A percentile compares a stretch with the other conserved stretches of the same genome.
Evolutionary conservation across 2,329 filamentous ascomycete genomes (phyloP).

Genomic region (Cladorrhinum sp.): DNA sequence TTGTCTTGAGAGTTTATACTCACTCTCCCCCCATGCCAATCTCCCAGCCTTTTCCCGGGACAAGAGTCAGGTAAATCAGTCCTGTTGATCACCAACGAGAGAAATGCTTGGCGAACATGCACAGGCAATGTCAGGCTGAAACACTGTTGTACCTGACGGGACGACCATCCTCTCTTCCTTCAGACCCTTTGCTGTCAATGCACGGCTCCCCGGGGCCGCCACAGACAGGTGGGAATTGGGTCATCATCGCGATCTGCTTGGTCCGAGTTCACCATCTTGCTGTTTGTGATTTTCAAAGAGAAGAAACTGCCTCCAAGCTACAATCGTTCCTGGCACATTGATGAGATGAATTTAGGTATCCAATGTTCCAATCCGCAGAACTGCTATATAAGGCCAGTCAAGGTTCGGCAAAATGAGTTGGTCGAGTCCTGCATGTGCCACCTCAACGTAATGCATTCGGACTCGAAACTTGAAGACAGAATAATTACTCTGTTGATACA

Average conservation of each 20-base stretch:
- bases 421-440: not conserved
- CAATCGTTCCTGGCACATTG: not conserved
- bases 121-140: conserved; percentile 3
- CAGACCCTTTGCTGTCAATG: not conserved
- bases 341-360: no score
- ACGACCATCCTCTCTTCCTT: not conserved
- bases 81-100: not conserved
- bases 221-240: not conserved
- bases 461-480: not conserved
- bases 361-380: no score
- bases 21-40: not conserved
- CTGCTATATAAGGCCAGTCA: no score
- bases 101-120: not conserved
- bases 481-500: not conserved
- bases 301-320: not conserved
- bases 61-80: not conserved
- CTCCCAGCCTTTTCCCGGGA: not conserved
- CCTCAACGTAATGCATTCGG: not conserved
- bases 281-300: not conserved
- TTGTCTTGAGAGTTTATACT: not conserved
- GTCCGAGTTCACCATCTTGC: not conserved
- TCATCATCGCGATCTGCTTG: not conserved
- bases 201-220: not conserved
- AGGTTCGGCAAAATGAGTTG: not conserved
- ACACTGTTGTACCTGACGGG: not conserved